phyloP scores from a whole-genome alignment of 192 early-diverging fungal genomes.

The Linnemannia zychae region DNA sequence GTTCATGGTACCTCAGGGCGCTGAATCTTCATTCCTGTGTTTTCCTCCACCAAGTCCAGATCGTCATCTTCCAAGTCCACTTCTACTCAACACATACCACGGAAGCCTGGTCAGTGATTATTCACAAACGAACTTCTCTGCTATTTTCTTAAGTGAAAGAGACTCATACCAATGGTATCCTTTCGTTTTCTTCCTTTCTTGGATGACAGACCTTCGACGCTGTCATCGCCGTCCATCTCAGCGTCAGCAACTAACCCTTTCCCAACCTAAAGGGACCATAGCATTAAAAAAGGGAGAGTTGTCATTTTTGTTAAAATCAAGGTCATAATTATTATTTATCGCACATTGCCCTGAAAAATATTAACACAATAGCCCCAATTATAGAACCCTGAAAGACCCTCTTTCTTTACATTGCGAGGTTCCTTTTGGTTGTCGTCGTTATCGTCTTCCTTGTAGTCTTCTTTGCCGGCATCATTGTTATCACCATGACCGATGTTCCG shows the following conservation, averaged over 20 bases:
- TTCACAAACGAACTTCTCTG: neutral
- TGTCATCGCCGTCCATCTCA: conserved; percentile 72
- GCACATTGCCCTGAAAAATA: neutral
- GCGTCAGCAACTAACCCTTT: conserved; percentile 82
- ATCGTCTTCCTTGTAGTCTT: too few species aligned
- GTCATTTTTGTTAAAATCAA: neutral
- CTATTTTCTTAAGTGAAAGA: neutral
- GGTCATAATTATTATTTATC: neutral
- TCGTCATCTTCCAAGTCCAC: conserved; percentile 95
- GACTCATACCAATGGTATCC: conserved; percentile 57
- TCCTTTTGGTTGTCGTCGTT: conserved; percentile 62
- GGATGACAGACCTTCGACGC: conserved; percentile 41
- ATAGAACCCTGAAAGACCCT: neutral
- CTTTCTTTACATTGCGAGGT: conserved; percentile 30
- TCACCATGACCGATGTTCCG: neutral
- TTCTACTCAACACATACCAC: conserved; percentile 51
- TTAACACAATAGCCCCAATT: too few species aligned
- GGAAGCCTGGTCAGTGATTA: neutral
- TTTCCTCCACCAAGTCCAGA: conserved; percentile 90
- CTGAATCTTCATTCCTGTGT: conserved; percentile 74
- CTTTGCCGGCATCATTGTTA: conserved; percentile 72
- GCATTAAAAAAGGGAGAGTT: neutral
- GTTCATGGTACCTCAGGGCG: conserved; percentile 55
- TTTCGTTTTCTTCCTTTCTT: conserved; percentile 66
- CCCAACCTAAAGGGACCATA: conserved; percentile 46